Evolutionary conservation across 108 stramenopile genomes (phyloP).

Genomic region (Skeletonema costatum): DNA sequence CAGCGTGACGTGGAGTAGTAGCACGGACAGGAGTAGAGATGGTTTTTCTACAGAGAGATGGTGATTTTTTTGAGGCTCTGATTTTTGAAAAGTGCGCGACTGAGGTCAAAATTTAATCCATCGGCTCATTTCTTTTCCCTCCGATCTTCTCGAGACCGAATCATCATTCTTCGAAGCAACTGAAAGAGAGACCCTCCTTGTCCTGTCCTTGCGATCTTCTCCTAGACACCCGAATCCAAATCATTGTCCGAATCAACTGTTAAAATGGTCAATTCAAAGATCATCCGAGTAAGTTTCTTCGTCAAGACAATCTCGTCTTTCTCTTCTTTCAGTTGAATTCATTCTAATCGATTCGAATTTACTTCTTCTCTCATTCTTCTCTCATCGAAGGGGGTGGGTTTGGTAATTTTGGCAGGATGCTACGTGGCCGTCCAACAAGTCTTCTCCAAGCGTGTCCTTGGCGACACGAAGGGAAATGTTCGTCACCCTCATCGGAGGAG

Average conservation of each 20-base stretch:
- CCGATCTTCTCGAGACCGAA: no score
- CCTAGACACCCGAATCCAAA: not conserved
- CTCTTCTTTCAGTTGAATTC: not conserved
- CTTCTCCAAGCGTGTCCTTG: conserved; percentile 13
- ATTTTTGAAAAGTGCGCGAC: no score
- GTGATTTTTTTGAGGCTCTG: no score
- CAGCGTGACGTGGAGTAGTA: no score
- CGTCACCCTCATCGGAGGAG: conserved; percentile 23
- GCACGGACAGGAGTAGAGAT: no score
- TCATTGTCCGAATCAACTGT: not conserved
- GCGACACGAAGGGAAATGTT: conserved; percentile 4
- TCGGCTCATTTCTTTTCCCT: no score
- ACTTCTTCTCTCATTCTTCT: not conserved
- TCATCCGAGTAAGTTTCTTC: conserved; percentile 31
- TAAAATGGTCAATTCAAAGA: conserved; percentile 41
- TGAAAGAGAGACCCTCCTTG: not conserved
- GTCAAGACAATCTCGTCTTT: not conserved
- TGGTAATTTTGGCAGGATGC: conserved; percentile 37
- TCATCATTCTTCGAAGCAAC: no score
- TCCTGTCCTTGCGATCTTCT: not conserved
- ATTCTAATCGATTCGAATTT: not conserved
- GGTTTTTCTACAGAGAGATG: no score
- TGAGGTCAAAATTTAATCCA: no score
- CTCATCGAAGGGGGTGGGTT: conserved; percentile 28
- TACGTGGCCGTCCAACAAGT: conserved; percentile 31